Base-by-base conservation (phyloP, 208 protist genomes). In the Leishmania mexicana region DNA sequence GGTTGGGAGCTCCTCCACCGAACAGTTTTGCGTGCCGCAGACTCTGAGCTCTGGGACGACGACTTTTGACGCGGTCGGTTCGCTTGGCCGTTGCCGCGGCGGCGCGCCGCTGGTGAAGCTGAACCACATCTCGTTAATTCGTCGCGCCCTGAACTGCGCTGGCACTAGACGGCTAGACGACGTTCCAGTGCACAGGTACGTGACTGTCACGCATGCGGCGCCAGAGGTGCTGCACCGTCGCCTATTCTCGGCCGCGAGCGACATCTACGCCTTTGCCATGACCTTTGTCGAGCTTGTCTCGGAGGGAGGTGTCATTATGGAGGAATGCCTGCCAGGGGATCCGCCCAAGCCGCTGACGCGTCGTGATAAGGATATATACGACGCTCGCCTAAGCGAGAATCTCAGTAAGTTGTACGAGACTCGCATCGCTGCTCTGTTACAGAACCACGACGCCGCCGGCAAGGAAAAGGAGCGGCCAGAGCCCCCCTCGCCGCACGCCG, bases 251-350 rank as follows among this genome's bases (percentile, higher is more conserved):
- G 62, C 84, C 49, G 93, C 86, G 3, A 95, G 91, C 78, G 93
- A 96, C 80, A 89, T 96, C 54, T 96, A 93, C 79, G 88, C 91
- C 40, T 96, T 94, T 83, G 93, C 93, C 4, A 96, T 96, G 91
- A 95, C 90, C 28, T 96, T 96, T 79, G 84, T 96, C 74, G 91
- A 96, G 85, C 87, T 96, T 17, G 84, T 90, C 47, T 91, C 88
- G 21, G 87, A 90, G 3, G 75, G 83, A 19, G 93, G 85, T 13
- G 76, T 24, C 42, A 70, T 96, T 45, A 90, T 94, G 83, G 68
- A 58, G 35, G 91, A 95, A 38, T 89, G 88, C 64, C 45, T 80
- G 19, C 90, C 91, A 24, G 75, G 64, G 31, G 76, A 84, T 58
- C 40, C 85, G 58, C 78, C 75, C 10, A 65, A 79, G 54, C 81